Evolutionary conservation across 75 land plant genomes (phyloP).

Genomic region (Selaginella tamariscina): DNA sequence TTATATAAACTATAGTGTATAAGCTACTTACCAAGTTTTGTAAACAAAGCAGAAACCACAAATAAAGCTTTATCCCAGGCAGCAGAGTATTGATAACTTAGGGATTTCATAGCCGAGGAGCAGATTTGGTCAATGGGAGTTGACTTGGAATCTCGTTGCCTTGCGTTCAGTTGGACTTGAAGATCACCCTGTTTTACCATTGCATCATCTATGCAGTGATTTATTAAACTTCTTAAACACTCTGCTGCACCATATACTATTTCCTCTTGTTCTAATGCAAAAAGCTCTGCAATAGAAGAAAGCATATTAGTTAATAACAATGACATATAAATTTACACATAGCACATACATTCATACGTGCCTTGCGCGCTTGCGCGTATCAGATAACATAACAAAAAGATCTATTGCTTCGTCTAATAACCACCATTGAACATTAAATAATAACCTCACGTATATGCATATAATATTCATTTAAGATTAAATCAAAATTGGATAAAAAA

Average conservation of each 20-base stretch:
- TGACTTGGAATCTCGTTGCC: slow-evolving; percentile 21
- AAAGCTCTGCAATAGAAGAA: slow-evolving; percentile 39
- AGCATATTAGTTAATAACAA: not conserved
- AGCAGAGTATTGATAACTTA: slow-evolving; percentile 51
- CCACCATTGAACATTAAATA: too few species aligned
- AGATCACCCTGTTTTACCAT: slow-evolving; percentile 63
- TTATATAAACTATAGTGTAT: too few species aligned
- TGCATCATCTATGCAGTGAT: slow-evolving; percentile 53
- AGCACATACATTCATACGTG: too few species aligned
- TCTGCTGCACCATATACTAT: slow-evolving; percentile 57
- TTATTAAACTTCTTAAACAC: slow-evolving; percentile 44
- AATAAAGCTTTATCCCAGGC: slow-evolving; percentile 79
- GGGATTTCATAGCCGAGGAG: slow-evolving; percentile 45
- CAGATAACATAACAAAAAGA: too few species aligned
- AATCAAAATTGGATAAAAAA: too few species aligned
- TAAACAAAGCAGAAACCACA: slow-evolving; percentile 63
- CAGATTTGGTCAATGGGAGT: slow-evolving; percentile 70
- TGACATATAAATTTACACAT: not conserved
- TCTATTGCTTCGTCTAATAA: too few species aligned
- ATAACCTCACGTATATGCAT: too few species aligned
- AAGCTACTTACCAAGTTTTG: slow-evolving; percentile 48
- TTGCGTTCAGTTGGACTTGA: slow-evolving; percentile 19
- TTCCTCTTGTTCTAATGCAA: slow-evolving; percentile 80
- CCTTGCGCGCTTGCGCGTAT: too few species aligned
- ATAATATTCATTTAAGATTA: too few species aligned